Percentiles rank a stretch among this genome's conserved stretches.
Conservation (phyloP, 2,329 filamentous ascomycete species). For the Bipolaris zeicola region DNA sequence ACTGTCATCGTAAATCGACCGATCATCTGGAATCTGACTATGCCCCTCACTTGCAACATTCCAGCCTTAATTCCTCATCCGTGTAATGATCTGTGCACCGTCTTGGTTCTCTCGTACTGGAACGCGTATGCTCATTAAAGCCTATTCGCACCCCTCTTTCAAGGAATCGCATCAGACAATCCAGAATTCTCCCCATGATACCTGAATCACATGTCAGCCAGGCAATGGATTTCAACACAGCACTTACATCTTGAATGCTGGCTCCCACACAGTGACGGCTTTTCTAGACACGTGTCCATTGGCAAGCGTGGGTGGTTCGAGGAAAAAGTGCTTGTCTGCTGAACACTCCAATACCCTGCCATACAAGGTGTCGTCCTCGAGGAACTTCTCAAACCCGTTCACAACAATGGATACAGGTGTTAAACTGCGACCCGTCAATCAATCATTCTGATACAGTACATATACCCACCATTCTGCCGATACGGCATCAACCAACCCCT, state of each 20-base stretch:
- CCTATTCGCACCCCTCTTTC: constrained; percentile 1
- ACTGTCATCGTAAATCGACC: not conserved
- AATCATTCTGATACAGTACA: not conserved
- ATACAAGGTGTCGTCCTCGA: constrained; percentile 53
- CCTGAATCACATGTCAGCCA: constrained; percentile 19
- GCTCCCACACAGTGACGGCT: constrained; percentile 57
- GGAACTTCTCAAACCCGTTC: constrained; percentile 53
- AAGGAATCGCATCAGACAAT: constrained; percentile 47
- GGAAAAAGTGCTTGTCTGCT: constrained; percentile 49
- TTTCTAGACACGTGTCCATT: constrained; percentile 53
- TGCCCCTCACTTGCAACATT: not conserved
- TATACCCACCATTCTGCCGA: constrained; percentile 27
- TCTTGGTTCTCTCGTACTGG: not conserved
- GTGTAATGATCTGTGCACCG: not conserved
- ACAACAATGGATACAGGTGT: constrained; percentile 52
- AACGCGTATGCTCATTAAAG: not conserved
- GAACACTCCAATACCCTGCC: constrained; percentile 56
- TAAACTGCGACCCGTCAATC: constrained; percentile 27
- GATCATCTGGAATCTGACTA: constrained; percentile 4
- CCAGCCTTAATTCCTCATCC: not conserved
- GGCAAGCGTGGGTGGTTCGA: constrained; percentile 43
- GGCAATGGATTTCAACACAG: not conserved
- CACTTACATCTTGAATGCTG: constrained; percentile 51
- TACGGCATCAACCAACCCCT: constrained; percentile 36
- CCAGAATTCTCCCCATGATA: constrained; percentile 52